Evolutionary conservation across 2,329 filamentous ascomycete species (phyloP).

Genomic region (Botryotinia convoluta): DNA sequence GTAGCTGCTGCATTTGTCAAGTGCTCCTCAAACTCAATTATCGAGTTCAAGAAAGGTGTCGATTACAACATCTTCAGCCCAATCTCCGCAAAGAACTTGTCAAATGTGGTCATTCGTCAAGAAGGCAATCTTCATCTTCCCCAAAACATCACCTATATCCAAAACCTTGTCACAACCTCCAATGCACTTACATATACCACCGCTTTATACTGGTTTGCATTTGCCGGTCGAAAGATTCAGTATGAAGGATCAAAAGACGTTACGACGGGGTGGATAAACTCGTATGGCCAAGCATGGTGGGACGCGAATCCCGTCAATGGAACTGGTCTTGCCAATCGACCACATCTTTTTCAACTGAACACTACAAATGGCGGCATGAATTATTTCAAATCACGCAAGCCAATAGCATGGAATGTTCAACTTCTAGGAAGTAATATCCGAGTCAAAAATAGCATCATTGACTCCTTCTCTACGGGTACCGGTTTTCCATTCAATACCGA

Average conservation of each 20-base stretch:
- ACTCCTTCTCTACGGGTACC: slow-evolving; percentile 20
- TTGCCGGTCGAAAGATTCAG: slow-evolving; percentile 39
- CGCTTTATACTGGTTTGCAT: slow-evolving; percentile 41
- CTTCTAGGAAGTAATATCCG: slow-evolving; percentile 43
- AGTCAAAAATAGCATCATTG: slow-evolving; percentile 43
- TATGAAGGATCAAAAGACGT: slow-evolving; percentile 40
- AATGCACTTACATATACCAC: slow-evolving; percentile 35
- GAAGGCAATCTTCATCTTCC: slow-evolving; percentile 46
- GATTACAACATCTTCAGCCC: slow-evolving; percentile 46
- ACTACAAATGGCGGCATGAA: slow-evolving; percentile 40
- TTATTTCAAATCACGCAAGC: slow-evolving; percentile 45
- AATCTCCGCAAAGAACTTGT: slow-evolving; percentile 42
- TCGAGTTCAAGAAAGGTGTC: slow-evolving; percentile 42
- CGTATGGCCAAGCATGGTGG: slow-evolving; percentile 47
- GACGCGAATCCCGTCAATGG: slow-evolving; percentile 43
- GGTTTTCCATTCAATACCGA: slow-evolving; percentile 33
- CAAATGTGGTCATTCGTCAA: slow-evolving; percentile 44
- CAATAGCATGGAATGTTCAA: slow-evolving; percentile 45
- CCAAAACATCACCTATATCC: slow-evolving; percentile 41
- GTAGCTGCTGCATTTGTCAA: slow-evolving; percentile 40
- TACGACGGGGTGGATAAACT: slow-evolving; percentile 46
- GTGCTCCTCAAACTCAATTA: slow-evolving; percentile 39
- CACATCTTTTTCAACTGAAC: slow-evolving; percentile 43
- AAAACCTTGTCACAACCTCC: slow-evolving; percentile 39
- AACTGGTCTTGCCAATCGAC: slow-evolving; percentile 42